phyloP scores from a whole-genome alignment of 176 grass and related monocot species.

The Carex cristatella region DNA sequence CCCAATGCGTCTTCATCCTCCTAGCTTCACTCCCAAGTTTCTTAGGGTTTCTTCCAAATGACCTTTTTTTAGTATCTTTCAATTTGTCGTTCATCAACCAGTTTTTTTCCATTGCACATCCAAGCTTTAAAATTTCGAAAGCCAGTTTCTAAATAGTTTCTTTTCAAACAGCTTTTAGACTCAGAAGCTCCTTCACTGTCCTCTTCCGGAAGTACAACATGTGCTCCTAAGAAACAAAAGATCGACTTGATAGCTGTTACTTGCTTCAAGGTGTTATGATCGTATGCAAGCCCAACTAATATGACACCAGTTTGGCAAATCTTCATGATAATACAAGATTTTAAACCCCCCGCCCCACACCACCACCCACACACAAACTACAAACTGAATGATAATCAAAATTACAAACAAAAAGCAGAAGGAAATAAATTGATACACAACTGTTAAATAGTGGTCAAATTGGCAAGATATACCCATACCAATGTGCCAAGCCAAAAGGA shows the following conservation, averaged over 20 bases:
- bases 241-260: not conserved
- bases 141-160: not conserved
- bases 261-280: not conserved
- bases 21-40: not conserved
- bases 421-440: not conserved
- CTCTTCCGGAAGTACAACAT: conserved; percentile 80
- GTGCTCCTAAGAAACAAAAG: conserved; percentile 47
- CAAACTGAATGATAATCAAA: not conserved
- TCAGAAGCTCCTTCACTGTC: conserved; percentile 67
- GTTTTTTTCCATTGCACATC: not conserved
- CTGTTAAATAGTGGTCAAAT: conserved; percentile 9
- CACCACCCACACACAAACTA: too few species aligned
- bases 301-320: not conserved
- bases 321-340: not conserved
- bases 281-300: not conserved
- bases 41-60: not conserved
- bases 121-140: not conserved
- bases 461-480: not conserved
- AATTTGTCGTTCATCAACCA: not conserved
- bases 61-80: not conserved
- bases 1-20: not conserved
- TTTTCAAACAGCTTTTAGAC: conserved; percentile 49
- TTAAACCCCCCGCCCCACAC: too few species aligned
- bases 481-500: not conserved
- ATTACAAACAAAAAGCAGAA: not conserved